These are phyloP conservation scores for Globisporangium iwayamae DNA, from an alignment of 352 stramenopile genomes.

Conservation along the genomic window DNA sequence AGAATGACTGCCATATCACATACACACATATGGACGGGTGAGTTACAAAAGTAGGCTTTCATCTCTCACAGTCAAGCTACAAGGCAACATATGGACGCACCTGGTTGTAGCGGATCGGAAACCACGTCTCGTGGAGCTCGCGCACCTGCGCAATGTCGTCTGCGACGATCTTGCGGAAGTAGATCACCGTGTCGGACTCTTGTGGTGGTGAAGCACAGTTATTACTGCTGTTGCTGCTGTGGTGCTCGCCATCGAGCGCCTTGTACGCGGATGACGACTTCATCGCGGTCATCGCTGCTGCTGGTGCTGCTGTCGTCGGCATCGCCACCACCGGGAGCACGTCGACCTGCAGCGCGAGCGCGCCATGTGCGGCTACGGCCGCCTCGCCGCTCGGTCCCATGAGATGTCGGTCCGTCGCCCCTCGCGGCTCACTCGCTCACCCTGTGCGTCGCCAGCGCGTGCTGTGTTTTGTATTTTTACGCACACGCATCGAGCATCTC, in stretches of 20 bases:
- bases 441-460: not conserved
- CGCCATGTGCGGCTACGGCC: not conserved
- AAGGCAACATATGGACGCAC: constrained; percentile 13
- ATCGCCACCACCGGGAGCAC: constrained; percentile 1
- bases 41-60: not conserved
- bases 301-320: not conserved
- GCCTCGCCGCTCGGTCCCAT: constrained; percentile 13
- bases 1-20: constrained; percentile 75
- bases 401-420: constrained; percentile 4
- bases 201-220: not conserved
- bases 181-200: constrained; percentile 37
- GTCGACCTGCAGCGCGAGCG: constrained; percentile 17
- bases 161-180: constrained; percentile 67
- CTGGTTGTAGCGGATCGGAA: constrained; percentile 95
- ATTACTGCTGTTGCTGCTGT: not conserved
- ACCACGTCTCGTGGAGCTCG: constrained; percentile 95
- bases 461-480: constrained; percentile 1
- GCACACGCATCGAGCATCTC: not conserved
- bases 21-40: not conserved
- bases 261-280: not conserved
- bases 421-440: constrained; percentile 4
- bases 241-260: not conserved
- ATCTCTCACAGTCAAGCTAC: not conserved
- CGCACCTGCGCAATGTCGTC: constrained; percentile 89
- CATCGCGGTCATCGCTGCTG: not conserved